Conservation (phyloP, 441 rosid genomes). For the Corymbia calophylla region DNA sequence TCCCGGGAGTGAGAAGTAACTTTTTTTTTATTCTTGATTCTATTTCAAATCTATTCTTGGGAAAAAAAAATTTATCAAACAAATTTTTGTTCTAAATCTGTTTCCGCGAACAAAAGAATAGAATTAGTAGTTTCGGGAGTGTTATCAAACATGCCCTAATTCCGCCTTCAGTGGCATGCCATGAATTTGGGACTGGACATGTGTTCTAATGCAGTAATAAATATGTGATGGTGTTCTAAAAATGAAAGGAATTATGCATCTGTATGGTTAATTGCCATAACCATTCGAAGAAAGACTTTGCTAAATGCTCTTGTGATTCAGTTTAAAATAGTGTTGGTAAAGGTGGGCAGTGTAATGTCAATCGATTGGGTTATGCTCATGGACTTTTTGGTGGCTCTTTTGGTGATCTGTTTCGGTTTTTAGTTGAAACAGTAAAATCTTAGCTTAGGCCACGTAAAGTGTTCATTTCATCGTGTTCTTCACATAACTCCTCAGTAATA, state of each 20-base stretch:
- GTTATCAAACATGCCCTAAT: neutral
- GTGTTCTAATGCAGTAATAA: neutral
- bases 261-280: neutral
- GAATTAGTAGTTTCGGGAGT: no score
- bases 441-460: neutral
- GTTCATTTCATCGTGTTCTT: neutral
- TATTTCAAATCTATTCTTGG: no score
- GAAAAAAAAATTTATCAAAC: no score
- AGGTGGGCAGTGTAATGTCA: neutral
- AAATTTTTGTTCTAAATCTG: no score
- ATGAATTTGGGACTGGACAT: neutral
- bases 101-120: no score
- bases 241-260: neutral
- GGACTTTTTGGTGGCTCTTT: neutral
- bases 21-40: no score
- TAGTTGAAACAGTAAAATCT: neutral
- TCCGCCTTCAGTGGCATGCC: neutral
- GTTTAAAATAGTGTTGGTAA: neutral
- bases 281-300: neutral
- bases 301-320: neutral
- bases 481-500: neutral
- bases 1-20: no score
- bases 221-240: neutral
- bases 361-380: neutral
- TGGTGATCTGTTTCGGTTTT: neutral